These are phyloP conservation scores for Dalechampia spathulata DNA, from an alignment of 441 rosid species.

Conservation along the genomic window DNA sequence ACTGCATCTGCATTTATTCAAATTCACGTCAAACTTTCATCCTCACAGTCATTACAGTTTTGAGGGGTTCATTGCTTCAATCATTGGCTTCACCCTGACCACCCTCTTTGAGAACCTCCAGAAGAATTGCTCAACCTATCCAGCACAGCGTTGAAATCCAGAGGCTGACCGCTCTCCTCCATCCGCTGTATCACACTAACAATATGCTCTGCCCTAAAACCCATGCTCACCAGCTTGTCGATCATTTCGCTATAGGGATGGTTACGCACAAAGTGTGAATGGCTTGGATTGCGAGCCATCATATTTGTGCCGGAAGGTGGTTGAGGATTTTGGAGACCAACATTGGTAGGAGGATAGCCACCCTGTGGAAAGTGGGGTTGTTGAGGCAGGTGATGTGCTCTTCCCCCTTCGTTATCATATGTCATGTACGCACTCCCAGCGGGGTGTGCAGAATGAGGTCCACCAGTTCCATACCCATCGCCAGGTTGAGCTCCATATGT, in stretches of 20 bases:
- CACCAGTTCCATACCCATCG: slow-evolving; percentile 56
- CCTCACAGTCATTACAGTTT: neutral
- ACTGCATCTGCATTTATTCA: slow-evolving; percentile 16
- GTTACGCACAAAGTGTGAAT: slow-evolving; percentile 42
- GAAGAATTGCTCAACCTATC: slow-evolving; percentile 64
- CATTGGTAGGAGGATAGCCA: slow-evolving; percentile 43
- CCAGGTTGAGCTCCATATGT: slow-evolving; percentile 40
- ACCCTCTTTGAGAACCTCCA: slow-evolving; percentile 63
- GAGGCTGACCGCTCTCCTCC: slow-evolving; percentile 85
- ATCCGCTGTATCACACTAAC: slow-evolving; percentile 69
- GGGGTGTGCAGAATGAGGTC: slow-evolving; percentile 48
- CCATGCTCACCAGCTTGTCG: slow-evolving; percentile 83
- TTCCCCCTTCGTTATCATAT: slow-evolving; percentile 59
- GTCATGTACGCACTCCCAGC: slow-evolving; percentile 54
- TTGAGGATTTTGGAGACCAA: slow-evolving; percentile 37
- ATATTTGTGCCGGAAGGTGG: slow-evolving; percentile 32
- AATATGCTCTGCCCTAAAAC: slow-evolving; percentile 72
- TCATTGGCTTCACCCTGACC: slow-evolving; percentile 40
- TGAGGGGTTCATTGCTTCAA: neutral
- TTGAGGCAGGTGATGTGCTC: slow-evolving; percentile 47
- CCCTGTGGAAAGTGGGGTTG: slow-evolving; percentile 64
- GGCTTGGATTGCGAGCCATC: slow-evolving; percentile 36
- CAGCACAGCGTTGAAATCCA: slow-evolving; percentile 72
- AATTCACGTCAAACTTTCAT: slow-evolving; percentile 5
- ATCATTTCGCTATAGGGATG: slow-evolving; percentile 65